Evolutionary conservation across 179 eudicot species (phyloP).

Genomic region (Beta corolliflora): DNA sequence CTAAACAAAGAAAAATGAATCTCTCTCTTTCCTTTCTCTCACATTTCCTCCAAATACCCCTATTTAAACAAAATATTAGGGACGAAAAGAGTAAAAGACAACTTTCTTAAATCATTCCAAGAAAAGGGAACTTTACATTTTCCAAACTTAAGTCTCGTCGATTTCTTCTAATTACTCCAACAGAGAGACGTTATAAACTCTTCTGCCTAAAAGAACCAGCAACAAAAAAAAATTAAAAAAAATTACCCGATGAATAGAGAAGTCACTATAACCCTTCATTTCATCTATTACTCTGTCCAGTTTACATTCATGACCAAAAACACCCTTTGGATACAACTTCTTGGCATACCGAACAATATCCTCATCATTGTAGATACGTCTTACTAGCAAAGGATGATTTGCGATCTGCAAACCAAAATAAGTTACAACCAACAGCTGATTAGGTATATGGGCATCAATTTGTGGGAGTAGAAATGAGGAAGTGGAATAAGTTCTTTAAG

Average conservation of each 20-base stretch:
- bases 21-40: too few relatives aligned
- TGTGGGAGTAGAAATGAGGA: neutral
- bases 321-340: slow-evolving; percentile 78
- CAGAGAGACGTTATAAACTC: neutral
- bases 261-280: slow-evolving; percentile 88
- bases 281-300: slow-evolving; percentile 88
- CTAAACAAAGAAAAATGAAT: too few relatives aligned
- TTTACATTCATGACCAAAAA: slow-evolving; percentile 92
- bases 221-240: neutral
- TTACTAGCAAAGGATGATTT: slow-evolving; percentile 92
- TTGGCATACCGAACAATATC: slow-evolving; percentile 80
- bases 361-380: slow-evolving; percentile 74
- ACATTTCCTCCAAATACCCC: too few relatives aligned
- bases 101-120: neutral
- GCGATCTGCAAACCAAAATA: slow-evolving; percentile 68
- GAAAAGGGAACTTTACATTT: neutral
- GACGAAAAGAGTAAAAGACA: neutral
- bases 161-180: neutral
- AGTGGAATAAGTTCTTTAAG: neutral
- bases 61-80: too few relatives aligned
- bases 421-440: slow-evolving; percentile 2
- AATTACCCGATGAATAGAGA: slow-evolving; percentile 80
- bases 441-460: neutral
- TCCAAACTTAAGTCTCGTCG: neutral
- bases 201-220: neutral